Evolutionary conservation across 768 basidiomycete species (phyloP).

Genomic region (Suillus clintonianus): DNA sequence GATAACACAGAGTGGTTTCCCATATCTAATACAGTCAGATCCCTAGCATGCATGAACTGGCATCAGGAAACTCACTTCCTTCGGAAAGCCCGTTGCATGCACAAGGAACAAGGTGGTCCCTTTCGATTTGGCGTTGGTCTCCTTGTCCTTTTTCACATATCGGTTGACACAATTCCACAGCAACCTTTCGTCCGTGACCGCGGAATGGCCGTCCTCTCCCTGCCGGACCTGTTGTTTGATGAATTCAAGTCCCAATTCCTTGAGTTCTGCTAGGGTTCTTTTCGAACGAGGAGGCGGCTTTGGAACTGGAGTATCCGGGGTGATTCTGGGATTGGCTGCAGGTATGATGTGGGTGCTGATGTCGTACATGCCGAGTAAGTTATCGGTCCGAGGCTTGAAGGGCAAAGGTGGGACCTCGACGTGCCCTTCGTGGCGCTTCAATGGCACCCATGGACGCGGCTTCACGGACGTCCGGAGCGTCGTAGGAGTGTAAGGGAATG

Average conservation of each 20-base stretch:
- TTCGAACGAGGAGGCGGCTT: slow-evolving; percentile 14
- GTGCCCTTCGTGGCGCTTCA: slow-evolving; percentile 15
- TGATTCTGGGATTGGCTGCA: slow-evolving; percentile 24
- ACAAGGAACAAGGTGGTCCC: slow-evolving; percentile 74
- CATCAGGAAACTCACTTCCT: slow-evolving; percentile 59
- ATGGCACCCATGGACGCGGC: slow-evolving; percentile 22
- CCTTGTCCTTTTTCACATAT: slow-evolving; percentile 44
- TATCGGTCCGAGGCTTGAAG: slow-evolving; percentile 14
- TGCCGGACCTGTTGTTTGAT: slow-evolving; percentile 14
- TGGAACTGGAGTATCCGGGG: slow-evolving; percentile 22
- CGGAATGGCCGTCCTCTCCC: slow-evolving; percentile 12
- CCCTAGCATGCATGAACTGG: not conserved
- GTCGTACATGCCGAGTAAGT: slow-evolving; percentile 19
- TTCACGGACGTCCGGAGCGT: slow-evolving; percentile 17
- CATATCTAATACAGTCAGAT: slow-evolving; percentile 56
- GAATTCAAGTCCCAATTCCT: slow-evolving; percentile 20
- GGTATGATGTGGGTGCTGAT: slow-evolving; percentile 34
- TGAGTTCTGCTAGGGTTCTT: slow-evolving; percentile 1
- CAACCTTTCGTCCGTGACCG: slow-evolving; percentile 26
- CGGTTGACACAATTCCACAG: slow-evolving; percentile 77
- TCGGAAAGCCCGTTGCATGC: slow-evolving; percentile 87
- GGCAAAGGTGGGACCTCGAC: slow-evolving; percentile 17
- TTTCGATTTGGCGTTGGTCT: slow-evolving; percentile 16
- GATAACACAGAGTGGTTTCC: slow-evolving; percentile 62
- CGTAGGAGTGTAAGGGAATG: slow-evolving; percentile 22